A percentile compares a stretch with the other conserved stretches of the same genome.
Conservation (phyloP, 805 yeast genomes). For the Blastobotrys robertii region DNA sequence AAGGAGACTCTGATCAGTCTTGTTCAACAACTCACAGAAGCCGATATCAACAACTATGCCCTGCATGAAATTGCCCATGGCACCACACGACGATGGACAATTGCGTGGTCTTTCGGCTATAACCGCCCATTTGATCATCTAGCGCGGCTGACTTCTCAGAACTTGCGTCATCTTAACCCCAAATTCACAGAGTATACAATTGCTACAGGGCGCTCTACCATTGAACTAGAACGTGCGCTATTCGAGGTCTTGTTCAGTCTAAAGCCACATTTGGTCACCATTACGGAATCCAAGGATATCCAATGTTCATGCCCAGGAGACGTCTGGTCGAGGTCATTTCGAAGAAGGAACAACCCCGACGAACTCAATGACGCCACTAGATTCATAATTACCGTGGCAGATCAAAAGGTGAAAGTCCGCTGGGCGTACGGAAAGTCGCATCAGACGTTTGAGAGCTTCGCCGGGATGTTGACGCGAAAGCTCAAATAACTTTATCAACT, state of each 20-base stretch:
- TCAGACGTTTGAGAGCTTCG: too few relatives aligned
- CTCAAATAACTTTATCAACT: too few relatives aligned
- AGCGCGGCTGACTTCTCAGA: not conserved
- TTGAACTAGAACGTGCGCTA: not conserved
- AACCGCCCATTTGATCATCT: not conserved
- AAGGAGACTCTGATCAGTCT: conserved; percentile 7
- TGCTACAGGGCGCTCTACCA: too few relatives aligned
- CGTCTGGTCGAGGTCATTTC: conserved; percentile 15
- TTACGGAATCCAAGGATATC: too few relatives aligned
- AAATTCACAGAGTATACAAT: not conserved
- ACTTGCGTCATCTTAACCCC: not conserved
- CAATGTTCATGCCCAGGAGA: conserved; percentile 1
- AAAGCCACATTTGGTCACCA: too few relatives aligned
- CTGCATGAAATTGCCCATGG: conserved; percentile 24
- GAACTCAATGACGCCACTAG: not conserved
- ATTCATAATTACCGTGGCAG: too few relatives aligned
- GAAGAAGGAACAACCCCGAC: conserved; percentile 4
- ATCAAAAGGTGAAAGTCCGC: too few relatives aligned
- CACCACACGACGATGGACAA: conserved; percentile 30
- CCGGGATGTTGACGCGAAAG: too few relatives aligned
- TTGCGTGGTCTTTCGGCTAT: conserved; percentile 27
- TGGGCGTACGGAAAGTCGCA: too few relatives aligned
- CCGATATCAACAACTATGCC: conserved; percentile 20
- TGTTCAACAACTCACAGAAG: conserved; percentile 6
- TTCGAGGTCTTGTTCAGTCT: too few relatives aligned